These are phyloP conservation scores for Fistulinella cinereoalba DNA, from an alignment of 1,284 basidiomycete species.

Conservation along the genomic window DNA sequence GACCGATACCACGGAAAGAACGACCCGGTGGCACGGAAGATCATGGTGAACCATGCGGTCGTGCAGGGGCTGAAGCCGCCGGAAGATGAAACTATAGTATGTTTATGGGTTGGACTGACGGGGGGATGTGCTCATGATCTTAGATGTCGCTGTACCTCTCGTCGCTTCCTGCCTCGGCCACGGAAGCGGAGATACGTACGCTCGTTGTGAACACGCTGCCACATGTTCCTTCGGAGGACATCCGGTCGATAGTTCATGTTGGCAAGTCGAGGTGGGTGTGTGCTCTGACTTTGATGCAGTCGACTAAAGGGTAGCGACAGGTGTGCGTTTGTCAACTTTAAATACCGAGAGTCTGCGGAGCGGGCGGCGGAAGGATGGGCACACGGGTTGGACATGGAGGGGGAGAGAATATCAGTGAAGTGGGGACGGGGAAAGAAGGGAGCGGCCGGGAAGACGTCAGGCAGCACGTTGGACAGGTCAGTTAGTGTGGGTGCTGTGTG, in stretches of 20 bases:
- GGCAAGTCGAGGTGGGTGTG: conserved; percentile 64
- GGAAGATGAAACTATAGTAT: conserved; percentile 81
- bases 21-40: conserved; percentile 90
- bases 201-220: conserved; percentile 72
- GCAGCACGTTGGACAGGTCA: conserved; percentile 1
- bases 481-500: conserved; percentile 10
- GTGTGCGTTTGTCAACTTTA: conserved; percentile 97
- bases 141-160: conserved; percentile 93
- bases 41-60: conserved; percentile 72
- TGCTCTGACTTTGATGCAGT: not conserved
- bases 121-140: conserved; percentile 6
- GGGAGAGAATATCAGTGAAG: conserved; percentile 71
- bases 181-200: conserved; percentile 78
- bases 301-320: conserved; percentile 41
- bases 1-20: conserved; percentile 90
- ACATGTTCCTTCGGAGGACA: conserved; percentile 58
- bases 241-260: conserved; percentile 87
- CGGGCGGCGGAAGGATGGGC: conserved; percentile 83
- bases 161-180: conserved; percentile 70
- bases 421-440: conserved; percentile 78
- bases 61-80: conserved; percentile 84
- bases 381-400: conserved; percentile 83
- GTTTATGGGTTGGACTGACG: conserved; percentile 32
- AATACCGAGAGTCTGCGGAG: conserved; percentile 78
- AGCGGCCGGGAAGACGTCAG: conserved; percentile 9